Evolutionary conservation across 352 stramenopile species (phyloP).

Genomic region (Globisporangium middletonii): DNA sequence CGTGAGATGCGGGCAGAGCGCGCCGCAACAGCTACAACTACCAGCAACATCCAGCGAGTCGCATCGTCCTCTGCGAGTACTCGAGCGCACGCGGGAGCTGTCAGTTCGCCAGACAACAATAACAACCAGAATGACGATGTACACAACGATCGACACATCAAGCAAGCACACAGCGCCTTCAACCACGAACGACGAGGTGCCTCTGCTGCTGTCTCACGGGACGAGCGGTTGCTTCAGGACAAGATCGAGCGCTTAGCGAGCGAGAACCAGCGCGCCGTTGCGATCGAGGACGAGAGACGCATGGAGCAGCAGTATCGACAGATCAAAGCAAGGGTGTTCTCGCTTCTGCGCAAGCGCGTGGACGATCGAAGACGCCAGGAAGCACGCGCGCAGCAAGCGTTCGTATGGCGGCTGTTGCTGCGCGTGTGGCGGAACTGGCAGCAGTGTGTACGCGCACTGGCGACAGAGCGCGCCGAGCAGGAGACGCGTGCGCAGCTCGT

Average conservation of each 20-base stretch:
- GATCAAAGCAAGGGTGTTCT: background rate
- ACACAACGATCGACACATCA: background rate
- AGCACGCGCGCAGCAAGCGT: conserved; percentile 2
- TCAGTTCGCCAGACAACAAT: conserved; percentile 6
- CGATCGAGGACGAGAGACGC: conserved; percentile 1
- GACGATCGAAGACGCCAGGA: background rate
- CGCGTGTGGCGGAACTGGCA: conserved; percentile 19
- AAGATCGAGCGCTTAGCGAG: conserved; percentile 24
- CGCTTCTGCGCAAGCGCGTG: conserved; percentile 1
- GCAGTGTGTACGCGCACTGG: background rate
- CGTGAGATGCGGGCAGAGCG: conserved; percentile 18
- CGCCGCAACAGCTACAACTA: background rate
- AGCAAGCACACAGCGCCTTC: background rate
- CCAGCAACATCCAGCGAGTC: background rate
- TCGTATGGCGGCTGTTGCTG: conserved; percentile 20
- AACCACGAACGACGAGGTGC: background rate
- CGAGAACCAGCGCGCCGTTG: conserved; percentile 12
- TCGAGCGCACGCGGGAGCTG: background rate
- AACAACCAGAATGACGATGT: conserved; percentile 18
- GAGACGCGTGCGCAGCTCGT: conserved; percentile 11
- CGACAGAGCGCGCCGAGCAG: conserved; percentile 11
- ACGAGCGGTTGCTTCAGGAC: conserved; percentile 26
- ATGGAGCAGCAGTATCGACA: background rate
- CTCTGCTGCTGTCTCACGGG: background rate
- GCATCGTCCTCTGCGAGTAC: background rate